Conservation (phyloP, 2,329 filamentous ascomycete genomes). For the Trichoderma guizhouense region DNA sequence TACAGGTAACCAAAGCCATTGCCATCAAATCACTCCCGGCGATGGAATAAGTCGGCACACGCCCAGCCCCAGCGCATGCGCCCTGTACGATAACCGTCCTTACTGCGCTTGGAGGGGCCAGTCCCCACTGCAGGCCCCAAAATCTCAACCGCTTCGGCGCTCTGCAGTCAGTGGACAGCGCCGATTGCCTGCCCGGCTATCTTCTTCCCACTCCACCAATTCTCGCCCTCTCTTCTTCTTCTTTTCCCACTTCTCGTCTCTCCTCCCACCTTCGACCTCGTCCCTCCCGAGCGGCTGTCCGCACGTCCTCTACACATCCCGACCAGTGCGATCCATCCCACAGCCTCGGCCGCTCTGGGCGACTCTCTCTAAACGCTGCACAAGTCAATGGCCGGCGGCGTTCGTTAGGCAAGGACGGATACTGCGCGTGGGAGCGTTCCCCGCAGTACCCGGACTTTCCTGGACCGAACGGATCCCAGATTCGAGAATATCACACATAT, state of each 20-base stretch:
- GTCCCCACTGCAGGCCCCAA: slow-evolving; percentile 10
- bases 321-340: slow-evolving; percentile 10
- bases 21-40: neutral
- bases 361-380: slow-evolving; percentile 18
- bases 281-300: slow-evolving; percentile 7
- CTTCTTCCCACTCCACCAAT: slow-evolving; percentile 9
- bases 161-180: neutral
- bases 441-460: slow-evolving; percentile 50
- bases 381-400: slow-evolving; percentile 56
- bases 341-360: slow-evolving; percentile 11
- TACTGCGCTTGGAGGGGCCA: neutral
- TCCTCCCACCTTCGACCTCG: neutral
- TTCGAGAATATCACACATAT: neutral
- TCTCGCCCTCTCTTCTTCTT: neutral
- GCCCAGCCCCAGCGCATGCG: neutral
- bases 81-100: neutral
- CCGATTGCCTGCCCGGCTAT: neutral
- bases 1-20: neutral
- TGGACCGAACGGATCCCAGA: slow-evolving; percentile 23
- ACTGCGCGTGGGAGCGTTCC: slow-evolving; percentile 57
- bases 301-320: neutral
- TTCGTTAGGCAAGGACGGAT: slow-evolving; percentile 53
- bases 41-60: neutral
- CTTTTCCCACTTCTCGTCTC: neutral
- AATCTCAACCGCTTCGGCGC: slow-evolving; percentile 7